Base-by-base conservation (phyloP, 345 rosid species). In the Passiflora organensis region DNA sequence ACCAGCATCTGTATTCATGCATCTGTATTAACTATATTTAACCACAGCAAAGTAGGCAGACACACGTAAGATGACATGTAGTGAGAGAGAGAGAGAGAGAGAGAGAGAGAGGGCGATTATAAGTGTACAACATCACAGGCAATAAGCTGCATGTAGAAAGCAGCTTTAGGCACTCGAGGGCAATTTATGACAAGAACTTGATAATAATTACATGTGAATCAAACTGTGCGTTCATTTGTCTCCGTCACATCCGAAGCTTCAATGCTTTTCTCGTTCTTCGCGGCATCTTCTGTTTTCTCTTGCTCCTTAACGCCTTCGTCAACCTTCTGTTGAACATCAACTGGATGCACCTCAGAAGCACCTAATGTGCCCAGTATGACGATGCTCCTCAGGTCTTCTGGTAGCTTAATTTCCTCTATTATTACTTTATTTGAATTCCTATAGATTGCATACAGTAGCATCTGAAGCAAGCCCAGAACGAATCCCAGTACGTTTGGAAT, bases 401-500 rank as follows among this genome's bases (percentile, higher is more conserved):
- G 76, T 10, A 56, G 32, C 6, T 51, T 51, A 63, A 66, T 51
- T 34, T 66, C 65, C 16, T 77, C 70, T 24, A 52, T 64, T 41
- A 41, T 45, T 0, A 44, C 73, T 48, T 64, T 60, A 42, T 54
- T 57, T 13, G 74, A 36, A 41, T 77, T 77, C 19, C 75, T 80
- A 78, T 77, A 87, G 5, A 74, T 41, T 10, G 68, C 73, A 56
- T 91, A 85, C 22, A 91, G 55, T 14, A 71, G 1, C 96, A 87
- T 91, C 71, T 87, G 97, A 43, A 76, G 22, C n/a, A n/a, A n/a
- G n/a, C n/a, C 98, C 51, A 91, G 42, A 54, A 73, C 10, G 65
- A 91, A 76, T 20, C 98, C 98, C 23, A 82, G 6, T 9, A 91
- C 60, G 48, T 91, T 91, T 24, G 98, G 96, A 8, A 85, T 67